Base-by-base conservation (phyloP, 2,329 filamentous ascomycete species). In the Lizonia empirigonia region DNA sequence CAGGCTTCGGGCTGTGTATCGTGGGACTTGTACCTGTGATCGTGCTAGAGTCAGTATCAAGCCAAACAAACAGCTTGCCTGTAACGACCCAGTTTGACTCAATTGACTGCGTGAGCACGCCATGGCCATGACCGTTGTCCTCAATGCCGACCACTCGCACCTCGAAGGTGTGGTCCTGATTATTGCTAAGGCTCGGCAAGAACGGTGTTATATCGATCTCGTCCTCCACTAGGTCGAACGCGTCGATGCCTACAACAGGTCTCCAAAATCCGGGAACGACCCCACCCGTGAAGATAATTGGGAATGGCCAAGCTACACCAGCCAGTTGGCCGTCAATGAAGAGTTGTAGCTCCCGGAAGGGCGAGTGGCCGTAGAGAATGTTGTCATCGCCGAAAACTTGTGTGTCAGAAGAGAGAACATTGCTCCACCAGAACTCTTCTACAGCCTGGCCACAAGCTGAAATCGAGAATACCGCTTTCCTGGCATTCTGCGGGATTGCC, bases 371-470 rank as follows among this genome's bases (percentile, higher is more conserved):
- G 19, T 84, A 83, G 0, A 91, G 77, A 1, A 74, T 73, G 10
- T 83, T 84, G 4, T 80, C 79, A 1, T 73, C 70, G 4, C 79
- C 76, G 65, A 92, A 93, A 3, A 81, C 80, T 27, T 79, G 57
- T 3, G 77, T 77, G 56, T 86, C 81, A 8, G 82, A 82, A 34
- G 86, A 80, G 2, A 88, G 81, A 1, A 91, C 85, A 64, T 93
- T 93, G 50, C 81, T 83, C 85, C 88, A 94, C 89, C 90, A 95
- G 64, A 93, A 93, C 69, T 95, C 90, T 74, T 94, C 90, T 13
- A 79, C 75, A 0, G 81, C 80, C 69, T 94, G 90, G 0, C 89
- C 90, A 59, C 86, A 90, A 13, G 90, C 88, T 7, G 87, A 85
- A n/a, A 94, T 80, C 0, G 88, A 85, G 47, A 93, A 83, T 7